Conservation (phyloP, 2,329 filamentous ascomycete genomes). For the Aschersonia sp. region DNA sequence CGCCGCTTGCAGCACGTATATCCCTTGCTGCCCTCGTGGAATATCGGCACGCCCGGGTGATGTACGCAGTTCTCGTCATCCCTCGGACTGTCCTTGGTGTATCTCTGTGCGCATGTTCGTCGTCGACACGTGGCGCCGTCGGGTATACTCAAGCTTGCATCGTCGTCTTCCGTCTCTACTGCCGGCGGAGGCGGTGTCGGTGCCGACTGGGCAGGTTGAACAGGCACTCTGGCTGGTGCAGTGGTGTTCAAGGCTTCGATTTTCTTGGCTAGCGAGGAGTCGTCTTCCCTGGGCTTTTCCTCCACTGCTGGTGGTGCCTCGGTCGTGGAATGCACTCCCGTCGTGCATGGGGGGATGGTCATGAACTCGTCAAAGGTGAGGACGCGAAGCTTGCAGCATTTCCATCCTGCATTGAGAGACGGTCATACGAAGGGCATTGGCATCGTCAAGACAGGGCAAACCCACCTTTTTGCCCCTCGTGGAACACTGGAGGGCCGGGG, state of each 20-base stretch:
- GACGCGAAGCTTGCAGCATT: constrained; percentile 95
- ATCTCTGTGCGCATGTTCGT: constrained; percentile 55
- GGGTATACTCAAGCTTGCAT: constrained; percentile 58
- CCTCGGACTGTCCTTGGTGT: constrained; percentile 43
- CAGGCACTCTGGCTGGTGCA: constrained; percentile 23
- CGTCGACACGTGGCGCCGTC: constrained; percentile 65
- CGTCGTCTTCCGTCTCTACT: constrained; percentile 78
- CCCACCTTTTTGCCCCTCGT: constrained; percentile 95
- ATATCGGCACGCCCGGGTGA: constrained; percentile 82
- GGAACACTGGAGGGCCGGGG: constrained; percentile 85
- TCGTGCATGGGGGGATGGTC: constrained; percentile 79
- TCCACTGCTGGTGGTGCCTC: constrained; percentile 52
- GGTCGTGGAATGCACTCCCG: constrained; percentile 80
- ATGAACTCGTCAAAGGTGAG: constrained; percentile 98
- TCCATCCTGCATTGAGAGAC: constrained; percentile 56
- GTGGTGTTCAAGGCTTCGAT: constrained; percentile 34
- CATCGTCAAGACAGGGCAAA: not conserved
- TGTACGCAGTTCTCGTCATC: constrained; percentile 69
- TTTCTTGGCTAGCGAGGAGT: constrained; percentile 25
- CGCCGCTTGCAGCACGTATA: constrained; percentile 94
- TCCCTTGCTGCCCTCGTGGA: constrained; percentile 96
- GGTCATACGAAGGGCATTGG: not conserved
- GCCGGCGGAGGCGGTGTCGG: constrained; percentile 42
- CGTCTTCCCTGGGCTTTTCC: constrained; percentile 35
- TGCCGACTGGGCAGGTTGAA: constrained; percentile 29